These are phyloP conservation scores for Nannochloropsis gaditana DNA, from an alignment of 108 stramenopile species.

Conservation along the genomic window DNA sequence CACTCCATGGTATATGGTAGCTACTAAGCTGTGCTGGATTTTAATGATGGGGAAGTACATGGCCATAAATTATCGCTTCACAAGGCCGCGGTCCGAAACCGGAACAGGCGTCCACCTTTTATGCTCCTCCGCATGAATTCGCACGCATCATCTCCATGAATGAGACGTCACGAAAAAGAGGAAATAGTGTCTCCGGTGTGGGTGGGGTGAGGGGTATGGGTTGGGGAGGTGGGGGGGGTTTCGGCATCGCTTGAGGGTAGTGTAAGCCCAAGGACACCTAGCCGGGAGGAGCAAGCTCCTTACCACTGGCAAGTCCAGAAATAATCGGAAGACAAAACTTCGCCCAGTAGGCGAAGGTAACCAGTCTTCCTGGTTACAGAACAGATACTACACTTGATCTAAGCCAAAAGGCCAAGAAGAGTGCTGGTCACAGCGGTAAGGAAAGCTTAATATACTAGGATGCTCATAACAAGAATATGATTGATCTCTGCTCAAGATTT, in stretches of 20 bases:
- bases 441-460: background rate
- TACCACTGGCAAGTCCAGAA: background rate
- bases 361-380: constrained; percentile 29
- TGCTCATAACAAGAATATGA: background rate
- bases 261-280: constrained; percentile 33
- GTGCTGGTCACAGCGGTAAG: background rate
- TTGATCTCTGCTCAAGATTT: background rate
- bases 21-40: too few relatives aligned
- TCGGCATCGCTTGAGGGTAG: constrained; percentile 33
- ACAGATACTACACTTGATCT: constrained; percentile 45
- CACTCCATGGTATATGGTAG: too few relatives aligned
- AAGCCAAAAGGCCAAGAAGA: constrained; percentile 42
- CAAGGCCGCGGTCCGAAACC: too few relatives aligned
- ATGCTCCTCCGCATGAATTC: too few relatives aligned
- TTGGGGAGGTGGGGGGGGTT: background rate
- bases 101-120: too few relatives aligned
- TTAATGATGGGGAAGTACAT: too few relatives aligned
- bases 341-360: constrained; percentile 23
- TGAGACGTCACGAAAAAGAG: too few relatives aligned
- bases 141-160: too few relatives aligned
- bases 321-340: constrained; percentile 28
- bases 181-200: too few relatives aligned
- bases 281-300: constrained; percentile 26
- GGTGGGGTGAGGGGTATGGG: background rate
- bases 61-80: too few relatives aligned